Evolutionary conservation across 306 rosid genomes (phyloP), one percentile per base, ranked within the genome.

Genomic region (Myrica gale): DNA sequence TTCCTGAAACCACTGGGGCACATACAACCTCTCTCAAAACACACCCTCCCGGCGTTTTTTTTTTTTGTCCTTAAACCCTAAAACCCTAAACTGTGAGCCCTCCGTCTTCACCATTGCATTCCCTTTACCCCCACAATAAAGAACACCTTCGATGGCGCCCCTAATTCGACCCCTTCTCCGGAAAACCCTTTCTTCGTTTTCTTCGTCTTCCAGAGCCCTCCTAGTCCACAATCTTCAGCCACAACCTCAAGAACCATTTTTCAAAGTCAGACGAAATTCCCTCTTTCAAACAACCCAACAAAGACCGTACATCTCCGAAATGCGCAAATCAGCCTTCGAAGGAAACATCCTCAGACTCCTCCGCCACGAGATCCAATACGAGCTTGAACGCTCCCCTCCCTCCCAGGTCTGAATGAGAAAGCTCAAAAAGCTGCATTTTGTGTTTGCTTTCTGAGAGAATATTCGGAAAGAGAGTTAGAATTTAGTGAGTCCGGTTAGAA

Each of bases 301-400:
- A n/a, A 86, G 97, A 69, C 85, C 72, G 74, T 89, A 89, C 88
- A 57, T 86, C 45, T 85, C 90, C 0, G 89, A 90, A 23, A 88
- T 89, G 96, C 92, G 91, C 69, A 90, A 86, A 76, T 84, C 82
- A 16, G 92, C 97, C 68, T 90, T 90, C 79, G 91, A 95, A 51
- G 96, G 85, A 7, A 85, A 80, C 85, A 80, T 95, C 74, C 78
- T 81, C 69, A 88, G 93, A 83, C 86, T 90, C 69, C 88, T 95
- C 19, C 92, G 93, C 44, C 80, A 56, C 43, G 99, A 95, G 80
- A 90, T 95, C 61, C 82, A 85, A 68, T 89, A 83, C 75, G 97
- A 90, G 82, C 86, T 92, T 43, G 90, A 90, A 72, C 69, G 87
- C 56, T 81, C 82, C 74, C 82, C 97, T 83, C 81, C 86, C 62